A percentile compares a stretch with the other conserved stretches of the same genome.
These are phyloP conservation scores for Gracilaria gracilis DNA, from an alignment of 23 red algal genomes.

Conservation along the genomic window DNA sequence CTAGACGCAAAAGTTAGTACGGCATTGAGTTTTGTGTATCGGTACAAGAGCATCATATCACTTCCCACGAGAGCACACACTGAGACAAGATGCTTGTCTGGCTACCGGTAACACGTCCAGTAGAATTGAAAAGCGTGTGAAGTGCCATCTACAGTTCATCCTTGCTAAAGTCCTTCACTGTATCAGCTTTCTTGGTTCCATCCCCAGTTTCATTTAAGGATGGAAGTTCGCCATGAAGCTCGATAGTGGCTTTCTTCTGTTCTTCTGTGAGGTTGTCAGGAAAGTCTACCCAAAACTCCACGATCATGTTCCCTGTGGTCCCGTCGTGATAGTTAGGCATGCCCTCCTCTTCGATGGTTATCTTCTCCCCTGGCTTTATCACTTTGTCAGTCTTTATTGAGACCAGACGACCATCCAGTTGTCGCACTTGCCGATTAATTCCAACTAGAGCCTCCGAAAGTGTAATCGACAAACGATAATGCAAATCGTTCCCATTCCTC, in stretches of 20 bases:
- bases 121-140: background rate
- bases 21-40: background rate
- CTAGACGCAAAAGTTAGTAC: background rate
- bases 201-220: constrained; percentile 43
- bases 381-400: constrained; percentile 59
- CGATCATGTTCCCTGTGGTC: constrained; percentile 65
- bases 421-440: constrained; percentile 78
- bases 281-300: constrained; percentile 91
- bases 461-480: constrained; percentile 72
- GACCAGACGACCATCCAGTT: constrained; percentile 89
- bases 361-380: constrained; percentile 70
- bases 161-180: background rate
- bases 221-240: constrained; percentile 61
- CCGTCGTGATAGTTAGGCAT: constrained; percentile 65
- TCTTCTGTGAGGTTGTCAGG: constrained; percentile 71
- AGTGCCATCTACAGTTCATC: constrained; percentile 38
- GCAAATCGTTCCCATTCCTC: constrained; percentile 77
- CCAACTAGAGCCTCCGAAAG: constrained; percentile 89
- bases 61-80: background rate
- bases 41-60: background rate
- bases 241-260: constrained; percentile 64
- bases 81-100: background rate
- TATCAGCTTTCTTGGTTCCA: constrained; percentile 9
- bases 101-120: background rate
- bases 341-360: constrained; percentile 73